Conservation (phyloP, 2,329 filamentous ascomycete genomes). For the Aspergillus sp. region DNA sequence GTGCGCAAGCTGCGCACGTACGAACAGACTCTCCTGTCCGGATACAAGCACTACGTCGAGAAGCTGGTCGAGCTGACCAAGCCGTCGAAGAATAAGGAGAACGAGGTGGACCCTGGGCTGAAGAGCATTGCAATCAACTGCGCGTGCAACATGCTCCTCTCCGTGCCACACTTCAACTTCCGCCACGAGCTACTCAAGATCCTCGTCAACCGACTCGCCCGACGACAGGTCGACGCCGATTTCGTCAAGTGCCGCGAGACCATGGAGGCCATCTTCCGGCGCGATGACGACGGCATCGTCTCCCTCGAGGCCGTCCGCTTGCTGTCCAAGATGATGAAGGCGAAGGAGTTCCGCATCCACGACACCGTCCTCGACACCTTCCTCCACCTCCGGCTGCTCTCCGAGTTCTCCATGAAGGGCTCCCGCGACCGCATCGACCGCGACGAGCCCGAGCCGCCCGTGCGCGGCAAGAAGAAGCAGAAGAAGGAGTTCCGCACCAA, state of each 20-base stretch:
- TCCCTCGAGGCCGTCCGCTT: slow-evolving; percentile 27
- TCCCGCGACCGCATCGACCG: slow-evolving; percentile 75
- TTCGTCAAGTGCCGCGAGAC: slow-evolving; percentile 75
- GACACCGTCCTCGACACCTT: slow-evolving; percentile 89
- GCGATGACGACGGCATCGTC: slow-evolving; percentile 36
- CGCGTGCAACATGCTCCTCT: slow-evolving; percentile 72
- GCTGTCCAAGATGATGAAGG: slow-evolving; percentile 93
- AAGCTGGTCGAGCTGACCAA: slow-evolving; percentile 68
- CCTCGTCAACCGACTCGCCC: slow-evolving; percentile 77
- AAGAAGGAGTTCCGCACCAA: slow-evolving; percentile 89
- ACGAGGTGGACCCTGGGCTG: slow-evolving; percentile 44
- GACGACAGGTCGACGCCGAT: slow-evolving; percentile 67
- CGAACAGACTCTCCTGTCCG: slow-evolving; percentile 80
- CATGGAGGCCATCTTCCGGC: slow-evolving; percentile 74
- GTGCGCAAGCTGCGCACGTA: slow-evolving; percentile 78
- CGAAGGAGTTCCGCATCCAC: slow-evolving; percentile 75
- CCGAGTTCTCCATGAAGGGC: slow-evolving; percentile 80
- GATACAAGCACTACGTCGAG: slow-evolving; percentile 82
- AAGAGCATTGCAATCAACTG: slow-evolving; percentile 79
- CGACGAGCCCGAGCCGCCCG: slow-evolving; percentile 42
- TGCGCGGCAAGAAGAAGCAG: slow-evolving; percentile 62
- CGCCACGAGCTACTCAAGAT: slow-evolving; percentile 84
- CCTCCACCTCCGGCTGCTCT: slow-evolving; percentile 80
- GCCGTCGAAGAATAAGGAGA: slow-evolving; percentile 42
- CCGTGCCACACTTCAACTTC: slow-evolving; percentile 97